These are phyloP conservation scores for Curvularia sp. DNA, from an alignment of 2,329 filamentous ascomycete species.

Conservation along the genomic window DNA sequence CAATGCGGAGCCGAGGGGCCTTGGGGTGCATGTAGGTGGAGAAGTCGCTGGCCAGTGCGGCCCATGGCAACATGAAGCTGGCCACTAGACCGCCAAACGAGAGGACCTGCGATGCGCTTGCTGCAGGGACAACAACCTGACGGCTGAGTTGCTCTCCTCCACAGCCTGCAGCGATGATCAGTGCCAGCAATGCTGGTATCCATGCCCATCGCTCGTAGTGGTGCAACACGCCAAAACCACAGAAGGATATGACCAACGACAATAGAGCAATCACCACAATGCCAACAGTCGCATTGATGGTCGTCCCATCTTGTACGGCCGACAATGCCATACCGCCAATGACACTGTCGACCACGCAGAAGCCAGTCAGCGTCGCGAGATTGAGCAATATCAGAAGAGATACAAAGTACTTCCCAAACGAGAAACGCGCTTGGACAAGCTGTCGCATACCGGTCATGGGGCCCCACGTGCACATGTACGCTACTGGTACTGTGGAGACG, in stretches of 20 bases:
- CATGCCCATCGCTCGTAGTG: constrained; percentile 65
- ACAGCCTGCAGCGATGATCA: constrained; percentile 63
- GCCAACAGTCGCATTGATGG: constrained; percentile 62
- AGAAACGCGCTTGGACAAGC: constrained; percentile 70
- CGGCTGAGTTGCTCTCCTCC: constrained; percentile 59
- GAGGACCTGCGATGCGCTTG: constrained; percentile 57
- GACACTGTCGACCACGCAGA: constrained; percentile 67
- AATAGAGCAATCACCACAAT: constrained; percentile 67
- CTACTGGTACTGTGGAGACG: constrained; percentile 61
- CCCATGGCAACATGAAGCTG: constrained; percentile 69
- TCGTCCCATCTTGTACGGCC: constrained; percentile 42
- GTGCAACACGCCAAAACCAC: constrained; percentile 64
- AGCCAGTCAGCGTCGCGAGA: constrained; percentile 68
- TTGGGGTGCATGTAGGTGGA: constrained; percentile 67
- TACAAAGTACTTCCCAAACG: constrained; percentile 63
- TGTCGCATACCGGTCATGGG: constrained; percentile 70
- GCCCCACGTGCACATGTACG: constrained; percentile 65
- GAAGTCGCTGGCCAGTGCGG: constrained; percentile 65
- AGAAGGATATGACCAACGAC: constrained; percentile 67
- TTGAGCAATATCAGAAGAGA: constrained; percentile 68
- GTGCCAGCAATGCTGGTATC: constrained; percentile 62
- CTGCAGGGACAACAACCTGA: constrained; percentile 56
- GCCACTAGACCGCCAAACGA: constrained; percentile 68
- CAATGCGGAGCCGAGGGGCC: constrained; percentile 59
- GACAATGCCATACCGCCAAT: constrained; percentile 62